phyloP scores from a whole-genome alignment of 2,329 filamentous ascomycete species.

The Colletotrichum sansevieriae region DNA sequence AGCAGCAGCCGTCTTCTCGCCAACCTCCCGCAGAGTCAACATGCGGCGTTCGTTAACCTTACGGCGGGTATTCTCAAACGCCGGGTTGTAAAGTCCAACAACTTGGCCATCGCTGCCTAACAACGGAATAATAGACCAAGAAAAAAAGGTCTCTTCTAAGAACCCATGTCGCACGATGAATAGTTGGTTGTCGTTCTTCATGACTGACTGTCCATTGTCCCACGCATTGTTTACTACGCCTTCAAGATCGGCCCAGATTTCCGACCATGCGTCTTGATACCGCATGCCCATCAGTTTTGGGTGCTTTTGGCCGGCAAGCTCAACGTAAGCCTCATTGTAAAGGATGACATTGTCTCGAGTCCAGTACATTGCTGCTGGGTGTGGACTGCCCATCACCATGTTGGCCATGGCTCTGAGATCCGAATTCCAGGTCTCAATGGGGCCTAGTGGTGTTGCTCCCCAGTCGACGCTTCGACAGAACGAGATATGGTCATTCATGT shows the following conservation, averaged over 20 bases:
- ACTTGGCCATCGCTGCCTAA: constrained; percentile 81
- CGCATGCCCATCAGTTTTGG: constrained; percentile 79
- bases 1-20: constrained; percentile 80
- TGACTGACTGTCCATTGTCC: constrained; percentile 80
- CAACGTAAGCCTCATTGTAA: constrained; percentile 80
- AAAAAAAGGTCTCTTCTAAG: constrained; percentile 85
- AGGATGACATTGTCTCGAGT: constrained; percentile 75
- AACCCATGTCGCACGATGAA: constrained; percentile 78
- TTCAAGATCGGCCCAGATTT: constrained; percentile 80
- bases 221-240: constrained; percentile 77
- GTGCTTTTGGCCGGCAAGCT: constrained; percentile 82
- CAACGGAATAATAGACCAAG: constrained; percentile 84
- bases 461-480: constrained; percentile 81
- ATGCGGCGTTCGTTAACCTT: constrained; percentile 85
- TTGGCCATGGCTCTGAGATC: constrained; percentile 85
- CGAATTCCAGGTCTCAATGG: constrained; percentile 79
- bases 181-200: constrained; percentile 86
- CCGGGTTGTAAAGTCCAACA: constrained; percentile 82
- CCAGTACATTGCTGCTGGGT: constrained; percentile 85
- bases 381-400: constrained; percentile 82
- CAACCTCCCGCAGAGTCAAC: constrained; percentile 82
- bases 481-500: constrained; percentile 77
- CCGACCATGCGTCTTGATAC: constrained; percentile 77
- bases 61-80: constrained; percentile 83
- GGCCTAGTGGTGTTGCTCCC: constrained; percentile 78